Evolutionary conservation across 257 asterid species (phyloP).

Genomic region (Leptodermis oblonga): DNA sequence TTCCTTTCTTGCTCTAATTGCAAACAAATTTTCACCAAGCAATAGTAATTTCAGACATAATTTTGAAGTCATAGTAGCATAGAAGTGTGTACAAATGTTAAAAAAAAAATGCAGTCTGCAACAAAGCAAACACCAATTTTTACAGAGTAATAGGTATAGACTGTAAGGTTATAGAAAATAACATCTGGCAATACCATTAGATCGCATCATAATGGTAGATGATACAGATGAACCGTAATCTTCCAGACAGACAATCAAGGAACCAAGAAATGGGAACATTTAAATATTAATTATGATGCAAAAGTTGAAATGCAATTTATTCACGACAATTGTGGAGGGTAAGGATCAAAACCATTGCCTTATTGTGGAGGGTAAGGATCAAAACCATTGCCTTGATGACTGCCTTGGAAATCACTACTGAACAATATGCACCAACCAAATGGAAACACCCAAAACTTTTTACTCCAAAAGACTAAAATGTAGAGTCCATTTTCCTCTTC

Average conservation of each 20-base stretch:
- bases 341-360: not conserved
- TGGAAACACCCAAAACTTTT: not conserved
- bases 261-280: not conserved
- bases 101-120: not conserved
- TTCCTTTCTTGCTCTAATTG: not conserved
- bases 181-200: not conserved
- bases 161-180: not conserved
- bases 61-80: not conserved
- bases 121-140: not conserved
- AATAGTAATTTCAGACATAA: not conserved
- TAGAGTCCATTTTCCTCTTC: not conserved
- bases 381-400: too few relatives aligned
- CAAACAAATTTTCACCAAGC: not conserved
- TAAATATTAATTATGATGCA: not conserved
- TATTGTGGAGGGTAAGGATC: not conserved
- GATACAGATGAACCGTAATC: not conserved
- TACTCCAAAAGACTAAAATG: not conserved
- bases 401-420: not conserved
- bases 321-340: not conserved
- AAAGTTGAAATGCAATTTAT: not conserved
- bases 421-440: not conserved
- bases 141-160: not conserved
- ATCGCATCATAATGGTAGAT: not conserved
- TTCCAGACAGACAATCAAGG: not conserved
- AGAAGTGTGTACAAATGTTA: not conserved